Base-by-base conservation (phyloP, 306 rosid species). In the Cyamopsis tetragonoloba region DNA sequence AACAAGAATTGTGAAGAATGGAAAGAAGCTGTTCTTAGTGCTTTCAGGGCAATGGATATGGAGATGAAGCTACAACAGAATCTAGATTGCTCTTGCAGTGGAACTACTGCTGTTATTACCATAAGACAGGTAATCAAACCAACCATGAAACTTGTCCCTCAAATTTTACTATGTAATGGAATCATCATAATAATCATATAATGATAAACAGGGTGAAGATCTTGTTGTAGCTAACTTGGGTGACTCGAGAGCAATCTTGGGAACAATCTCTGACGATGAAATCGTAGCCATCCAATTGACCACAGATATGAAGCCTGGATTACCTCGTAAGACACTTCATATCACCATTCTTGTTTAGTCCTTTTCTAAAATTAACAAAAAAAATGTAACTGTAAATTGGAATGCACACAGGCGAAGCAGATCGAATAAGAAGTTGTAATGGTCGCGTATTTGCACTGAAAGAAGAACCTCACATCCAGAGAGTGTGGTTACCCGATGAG, bases 241-340 rank as follows among this genome's bases (percentile, higher is more conserved):
- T 4, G 95, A 88, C 64, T 88, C 95, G 0, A 66, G 95, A 66
- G 95, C 95, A 0, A 48, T 85, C 23, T 54, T 87, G 65, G 95
- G 88, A 39, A 82, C 79, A 44, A 65, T 49, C 2, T 51, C 71
- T 0, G 80, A 82, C 0, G 69, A 51, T 44, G 74, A 82, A 74
- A 50, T 83, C 43, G 20, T 43, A 5, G 70, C 77, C 20, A 20
- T 81, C 64, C 95, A 82, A 30, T 55, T 87, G 60, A 85, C 88
- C 13, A 82, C 84, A 3, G 95, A 87, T 79, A 62, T 83, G 46
- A 87, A 85, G 78, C 95, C 90, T 10, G 79, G 80, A 48, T 44
- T 87, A 58, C 83, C 84, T 4, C 6, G 95, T 85, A 73, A 75
- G 84, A 1, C 58, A 49, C 1, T n/a, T 58, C 27, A 11, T 7